Percentiles rank a stretch among this genome's conserved stretches.
Conservation (phyloP, 106 monocot genomes). For the Narthecium ossifragum region DNA sequence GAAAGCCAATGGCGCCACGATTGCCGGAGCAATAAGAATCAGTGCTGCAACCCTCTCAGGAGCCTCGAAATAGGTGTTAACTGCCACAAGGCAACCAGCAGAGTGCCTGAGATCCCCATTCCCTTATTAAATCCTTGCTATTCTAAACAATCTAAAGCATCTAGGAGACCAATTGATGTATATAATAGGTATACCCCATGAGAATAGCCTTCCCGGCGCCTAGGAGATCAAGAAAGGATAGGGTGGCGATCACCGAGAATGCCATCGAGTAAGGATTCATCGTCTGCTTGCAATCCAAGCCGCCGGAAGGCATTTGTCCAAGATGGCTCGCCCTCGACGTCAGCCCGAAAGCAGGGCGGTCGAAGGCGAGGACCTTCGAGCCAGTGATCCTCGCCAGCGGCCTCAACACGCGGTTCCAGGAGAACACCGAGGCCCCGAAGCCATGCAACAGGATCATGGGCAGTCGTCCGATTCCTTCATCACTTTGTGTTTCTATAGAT, state of each 20-base stretch:
- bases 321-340: constrained; percentile 36
- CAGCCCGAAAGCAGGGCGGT: constrained; percentile 91
- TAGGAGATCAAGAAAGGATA: constrained; percentile 60
- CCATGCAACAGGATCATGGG: constrained; percentile 79
- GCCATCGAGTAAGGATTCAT: constrained; percentile 85
- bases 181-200: constrained; percentile 47
- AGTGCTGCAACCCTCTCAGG: constrained; percentile 77
- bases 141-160: not conserved
- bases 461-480: constrained; percentile 13
- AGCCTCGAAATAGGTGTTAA: constrained; percentile 71
- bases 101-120: constrained; percentile 67
- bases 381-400: constrained; percentile 46
- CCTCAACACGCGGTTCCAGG: constrained; percentile 72
- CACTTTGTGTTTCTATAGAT: not conserved
- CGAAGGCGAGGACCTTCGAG: constrained; percentile 86
- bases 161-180: not conserved
- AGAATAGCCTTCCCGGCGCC: constrained; percentile 59
- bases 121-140: constrained; percentile 1
- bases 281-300: too few species aligned
- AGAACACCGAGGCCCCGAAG: constrained; percentile 82
- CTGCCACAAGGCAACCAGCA: constrained; percentile 88
- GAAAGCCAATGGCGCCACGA: constrained; percentile 50
- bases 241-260: constrained; percentile 70
- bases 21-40: constrained; percentile 82
- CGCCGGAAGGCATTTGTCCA: too few species aligned